phyloP scores from a whole-genome alignment of 495 filamentous ascomycete genomes.

The Aspergillus diversus region DNA sequence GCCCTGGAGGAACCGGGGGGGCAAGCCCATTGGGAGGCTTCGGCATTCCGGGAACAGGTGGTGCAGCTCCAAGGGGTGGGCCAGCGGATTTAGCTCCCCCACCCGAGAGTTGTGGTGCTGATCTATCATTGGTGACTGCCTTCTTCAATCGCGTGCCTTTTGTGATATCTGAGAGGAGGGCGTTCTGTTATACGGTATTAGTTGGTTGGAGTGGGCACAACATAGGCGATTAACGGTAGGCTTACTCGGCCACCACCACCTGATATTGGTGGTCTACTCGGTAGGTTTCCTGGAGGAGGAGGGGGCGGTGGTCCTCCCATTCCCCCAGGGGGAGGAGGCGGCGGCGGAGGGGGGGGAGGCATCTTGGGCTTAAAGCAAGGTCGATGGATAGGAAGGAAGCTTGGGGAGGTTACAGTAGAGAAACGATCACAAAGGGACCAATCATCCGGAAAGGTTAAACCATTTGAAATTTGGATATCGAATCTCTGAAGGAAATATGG shows the following conservation, averaged over 20 bases:
- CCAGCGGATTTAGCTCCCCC: conserved; percentile 59
- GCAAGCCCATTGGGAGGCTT: conserved; percentile 70
- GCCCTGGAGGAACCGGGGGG: conserved; percentile 67
- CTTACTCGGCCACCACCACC: conserved; percentile 61
- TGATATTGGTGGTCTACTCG: conserved; percentile 49
- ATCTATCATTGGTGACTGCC: conserved; percentile 91
- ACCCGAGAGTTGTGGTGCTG: conserved; percentile 70
- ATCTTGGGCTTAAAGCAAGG: conserved; percentile 38
- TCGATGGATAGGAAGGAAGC: conserved; percentile 17
- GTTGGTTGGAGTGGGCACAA: conserved; percentile 20
- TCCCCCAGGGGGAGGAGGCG: conserved; percentile 63
- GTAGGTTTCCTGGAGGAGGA: conserved; percentile 57
- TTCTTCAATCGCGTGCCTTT: conserved; percentile 85
- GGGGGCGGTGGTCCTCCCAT: conserved; percentile 74
- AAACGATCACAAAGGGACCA: conserved; percentile 21
- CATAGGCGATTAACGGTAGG: conserved; percentile 16
- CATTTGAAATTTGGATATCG: conserved; percentile 10
- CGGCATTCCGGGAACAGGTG: conserved; percentile 73
- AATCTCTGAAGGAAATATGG: neutral
- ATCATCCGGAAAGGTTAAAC: conserved; percentile 15
- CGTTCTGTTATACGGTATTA: conserved; percentile 63
- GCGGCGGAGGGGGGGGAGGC: conserved; percentile 75
- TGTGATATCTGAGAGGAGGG: conserved; percentile 84
- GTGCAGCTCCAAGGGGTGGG: conserved; percentile 70
- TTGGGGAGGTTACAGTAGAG: conserved; percentile 8